Base-by-base conservation (phyloP, 176 grass and related monocot species). In the Aegilops sharonensis region DNA sequence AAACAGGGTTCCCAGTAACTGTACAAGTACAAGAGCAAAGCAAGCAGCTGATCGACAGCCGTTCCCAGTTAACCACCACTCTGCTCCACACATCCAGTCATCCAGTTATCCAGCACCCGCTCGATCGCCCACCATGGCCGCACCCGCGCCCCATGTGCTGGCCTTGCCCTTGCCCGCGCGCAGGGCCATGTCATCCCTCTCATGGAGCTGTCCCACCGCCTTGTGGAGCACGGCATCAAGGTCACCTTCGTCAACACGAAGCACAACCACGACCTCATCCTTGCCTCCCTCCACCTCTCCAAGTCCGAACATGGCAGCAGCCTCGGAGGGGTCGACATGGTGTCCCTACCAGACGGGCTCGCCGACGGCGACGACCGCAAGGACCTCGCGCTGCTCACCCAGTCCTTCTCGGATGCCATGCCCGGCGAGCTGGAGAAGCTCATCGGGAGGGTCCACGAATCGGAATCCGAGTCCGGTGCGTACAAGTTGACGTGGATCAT, bases 171-270 rank as follows among this genome's bases (percentile, higher is more conserved):
- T 31, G 2, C 88, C 91, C 17, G 81, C 84, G 81, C 84, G 5
- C 91, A 92, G 80, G 91, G 88, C 80, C 91, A 92, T 75, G 81
- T 92, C 77, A 63, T 84, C 45, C 91, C 91, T 17, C 79, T 93
- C 11, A 85, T 93, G 88, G 88, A 90, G 85, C 88, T 90, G 2
- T 85, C 85, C 30, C 91, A 90, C 71, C 20, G 85, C 27, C 84
- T 93, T 6, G 88, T 93, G 31, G 52, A 84, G 18, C 83, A 65
- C 14, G 92, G 88, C 36, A 31, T 91, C 83, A 68, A 91, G 68
- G 74, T 93, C 59, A 86, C 83, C 66, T 91, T 93, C 71, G 82
- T 89, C 64, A 84, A 84, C 85, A 91, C 92, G 10, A 72, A 89
- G n/a, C 62, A 67, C 80, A 78, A 81, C 69, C 87, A 87, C 12